Conservation (phyloP, 2,329 filamentous ascomycete species). For the Calonectria pseudoturangicola region DNA sequence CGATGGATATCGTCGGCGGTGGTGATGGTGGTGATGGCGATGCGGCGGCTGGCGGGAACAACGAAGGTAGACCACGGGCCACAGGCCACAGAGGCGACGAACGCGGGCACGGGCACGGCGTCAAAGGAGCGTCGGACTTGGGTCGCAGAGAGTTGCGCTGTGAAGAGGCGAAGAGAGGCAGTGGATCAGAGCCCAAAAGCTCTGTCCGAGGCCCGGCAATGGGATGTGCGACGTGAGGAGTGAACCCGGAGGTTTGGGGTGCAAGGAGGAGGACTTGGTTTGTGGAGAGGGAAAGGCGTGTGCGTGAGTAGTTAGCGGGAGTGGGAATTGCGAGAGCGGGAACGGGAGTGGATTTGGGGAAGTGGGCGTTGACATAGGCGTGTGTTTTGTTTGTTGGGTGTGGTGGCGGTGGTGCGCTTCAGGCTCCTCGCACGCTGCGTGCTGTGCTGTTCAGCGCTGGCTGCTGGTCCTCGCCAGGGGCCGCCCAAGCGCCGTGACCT, state of each 20-base stretch:
- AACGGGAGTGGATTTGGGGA: conserved; percentile 30
- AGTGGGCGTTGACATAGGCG: conserved; percentile 26
- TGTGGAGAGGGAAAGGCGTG: conserved; percentile 38
- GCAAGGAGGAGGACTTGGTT: conserved; percentile 35
- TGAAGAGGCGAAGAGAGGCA: conserved; percentile 37
- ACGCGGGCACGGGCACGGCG: conserved; percentile 34
- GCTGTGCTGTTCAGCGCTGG: conserved; percentile 10
- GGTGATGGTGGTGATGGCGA: conserved; percentile 42
- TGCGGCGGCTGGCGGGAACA: conserved; percentile 45
- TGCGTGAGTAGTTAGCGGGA: conserved; percentile 30
- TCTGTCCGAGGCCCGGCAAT: conserved; percentile 45
- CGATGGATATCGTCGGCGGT: conserved; percentile 43
- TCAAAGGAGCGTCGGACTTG: conserved; percentile 41
- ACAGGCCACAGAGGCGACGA: conserved; percentile 39
- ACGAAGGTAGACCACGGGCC: conserved; percentile 40
- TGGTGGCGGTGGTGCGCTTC: conserved; percentile 12
- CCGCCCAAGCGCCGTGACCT: conserved; percentile 8
- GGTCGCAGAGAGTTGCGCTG: conserved; percentile 33
- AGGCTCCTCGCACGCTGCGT: conserved; percentile 6
- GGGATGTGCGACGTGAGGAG: conserved; percentile 40
- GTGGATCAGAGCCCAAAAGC: conserved; percentile 53
- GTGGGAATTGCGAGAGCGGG: conserved; percentile 22
- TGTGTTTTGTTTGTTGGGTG: conserved; percentile 25
- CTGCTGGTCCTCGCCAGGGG: not conserved
- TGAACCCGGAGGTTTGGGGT: conserved; percentile 29